Evolutionary conservation across 1,139 yeast genomes (phyloP).

Genomic region (Saccharomyces pastorianus): DNA sequence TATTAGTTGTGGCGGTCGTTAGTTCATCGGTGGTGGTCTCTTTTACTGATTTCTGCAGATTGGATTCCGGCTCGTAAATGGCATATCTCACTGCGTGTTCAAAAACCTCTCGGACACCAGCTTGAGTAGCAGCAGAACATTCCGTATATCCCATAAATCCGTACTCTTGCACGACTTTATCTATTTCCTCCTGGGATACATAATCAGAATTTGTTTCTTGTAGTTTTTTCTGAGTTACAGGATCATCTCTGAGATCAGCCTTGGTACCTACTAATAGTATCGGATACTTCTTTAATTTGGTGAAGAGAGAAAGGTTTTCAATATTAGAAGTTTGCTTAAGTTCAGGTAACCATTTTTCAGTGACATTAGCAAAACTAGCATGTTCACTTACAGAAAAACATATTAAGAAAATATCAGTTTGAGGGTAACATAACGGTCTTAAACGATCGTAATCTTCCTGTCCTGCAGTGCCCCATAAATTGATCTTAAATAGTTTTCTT

Average conservation of each 20-base stretch:
- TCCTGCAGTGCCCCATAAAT: slow-evolving; percentile 97
- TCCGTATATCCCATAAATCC: slow-evolving; percentile 73
- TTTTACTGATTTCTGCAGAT: slow-evolving; percentile 1
- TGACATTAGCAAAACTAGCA: slow-evolving; percentile 69
- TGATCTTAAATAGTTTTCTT: slow-evolving; percentile 55
- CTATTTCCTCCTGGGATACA: slow-evolving; percentile 57
- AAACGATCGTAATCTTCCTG: slow-evolving; percentile 89
- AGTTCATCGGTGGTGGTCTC: slow-evolving; percentile 10
- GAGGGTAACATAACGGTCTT: slow-evolving; percentile 87
- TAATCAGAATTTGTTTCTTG: slow-evolving; percentile 57
- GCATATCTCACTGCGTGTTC: slow-evolving; percentile 74
- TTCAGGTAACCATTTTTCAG: slow-evolving; percentile 78
- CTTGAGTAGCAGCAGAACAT: slow-evolving; percentile 90
- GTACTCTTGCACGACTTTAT: slow-evolving; percentile 58
- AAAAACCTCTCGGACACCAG: slow-evolving; percentile 74
- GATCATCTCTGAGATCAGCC: slow-evolving; percentile 75
- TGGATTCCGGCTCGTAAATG: slow-evolving; percentile 43
- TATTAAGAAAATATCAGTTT: slow-evolving; percentile 79
- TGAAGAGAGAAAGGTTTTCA: slow-evolving; percentile 33
- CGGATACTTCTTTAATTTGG: slow-evolving; percentile 39
- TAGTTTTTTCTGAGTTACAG: slow-evolving; percentile 64
- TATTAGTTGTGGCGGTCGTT: neutral
- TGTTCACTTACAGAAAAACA: slow-evolving; percentile 86
- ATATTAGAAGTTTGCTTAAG: slow-evolving; percentile 76
- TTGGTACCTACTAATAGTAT: slow-evolving; percentile 81